Conservation (phyloP, 192 early-diverging fungal species). For the Gigaspora rosea region DNA sequence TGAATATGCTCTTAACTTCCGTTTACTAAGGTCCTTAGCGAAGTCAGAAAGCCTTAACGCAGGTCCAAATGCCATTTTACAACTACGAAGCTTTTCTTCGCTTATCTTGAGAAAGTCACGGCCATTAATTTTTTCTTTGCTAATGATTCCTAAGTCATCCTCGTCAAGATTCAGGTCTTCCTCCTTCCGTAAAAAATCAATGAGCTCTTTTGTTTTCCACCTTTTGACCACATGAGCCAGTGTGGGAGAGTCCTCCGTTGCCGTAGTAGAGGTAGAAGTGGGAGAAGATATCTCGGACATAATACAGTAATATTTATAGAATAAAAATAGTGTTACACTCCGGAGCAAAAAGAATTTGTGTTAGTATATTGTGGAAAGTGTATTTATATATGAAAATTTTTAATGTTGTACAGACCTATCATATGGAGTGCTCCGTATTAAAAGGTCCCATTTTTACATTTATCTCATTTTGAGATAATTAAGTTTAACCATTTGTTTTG, state of each 20-base stretch:
- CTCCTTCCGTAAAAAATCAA: slow-evolving; percentile 10
- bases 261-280: slow-evolving; percentile 1
- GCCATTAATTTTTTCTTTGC: neutral
- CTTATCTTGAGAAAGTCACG: slow-evolving; percentile 14
- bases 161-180: slow-evolving; percentile 3
- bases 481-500: no score
- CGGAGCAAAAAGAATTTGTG: no score
- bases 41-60: neutral
- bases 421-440: no score
- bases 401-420: no score
- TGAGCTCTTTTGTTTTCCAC: neutral
- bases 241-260: neutral
- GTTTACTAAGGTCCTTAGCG: neutral
- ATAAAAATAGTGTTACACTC: neutral
- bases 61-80: slow-evolving; percentile 12
- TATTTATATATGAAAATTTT: no score
- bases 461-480: no score
- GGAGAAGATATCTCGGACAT: neutral
- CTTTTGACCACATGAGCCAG: neutral
- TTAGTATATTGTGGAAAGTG: no score
- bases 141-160: neutral
- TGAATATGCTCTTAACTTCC: neutral
- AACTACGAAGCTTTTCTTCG: slow-evolving; percentile 8
- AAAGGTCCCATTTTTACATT: no score
- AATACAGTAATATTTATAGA: neutral